These are phyloP conservation scores for Polyporus arcularius DNA, from an alignment of 768 basidiomycete species.

Conservation along the genomic window DNA sequence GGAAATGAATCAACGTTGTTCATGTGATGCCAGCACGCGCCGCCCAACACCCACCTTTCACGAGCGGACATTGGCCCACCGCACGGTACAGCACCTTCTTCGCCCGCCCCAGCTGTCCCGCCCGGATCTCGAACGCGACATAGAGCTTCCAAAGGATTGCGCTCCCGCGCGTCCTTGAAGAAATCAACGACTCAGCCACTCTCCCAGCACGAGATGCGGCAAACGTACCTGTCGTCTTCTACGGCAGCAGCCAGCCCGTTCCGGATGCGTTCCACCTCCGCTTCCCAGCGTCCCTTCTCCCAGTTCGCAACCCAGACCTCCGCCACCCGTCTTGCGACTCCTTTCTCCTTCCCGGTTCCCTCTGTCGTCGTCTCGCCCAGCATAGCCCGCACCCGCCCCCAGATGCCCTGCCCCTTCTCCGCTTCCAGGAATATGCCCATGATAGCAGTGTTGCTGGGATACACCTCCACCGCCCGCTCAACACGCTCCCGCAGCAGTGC, in stretches of 20 bases:
- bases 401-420: constrained; percentile 73
- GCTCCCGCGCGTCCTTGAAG: constrained; percentile 62
- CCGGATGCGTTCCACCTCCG: constrained; percentile 71
- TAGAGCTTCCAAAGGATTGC: constrained; percentile 71
- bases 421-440: constrained; percentile 75
- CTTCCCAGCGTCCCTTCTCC: constrained; percentile 72
- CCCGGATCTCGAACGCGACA: constrained; percentile 75
- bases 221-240: constrained; percentile 63
- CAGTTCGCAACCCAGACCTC: constrained; percentile 84
- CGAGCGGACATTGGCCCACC: constrained; percentile 70
- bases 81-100: constrained; percentile 77
- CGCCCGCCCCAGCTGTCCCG: constrained; percentile 56
- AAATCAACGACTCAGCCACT: neutral
- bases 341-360: constrained; percentile 48
- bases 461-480: constrained; percentile 52
- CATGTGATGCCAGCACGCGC: constrained; percentile 2
- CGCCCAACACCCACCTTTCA: constrained; percentile 55
- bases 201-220: neutral
- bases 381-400: constrained; percentile 67
- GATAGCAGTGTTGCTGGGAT: constrained; percentile 71
- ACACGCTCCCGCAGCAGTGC: constrained; percentile 57
- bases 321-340: constrained; percentile 55
- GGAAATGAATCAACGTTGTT: neutral
- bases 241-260: constrained; percentile 62
- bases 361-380: constrained; percentile 46